Evolutionary conservation across 2,329 filamentous ascomycete species (phyloP), one percentile per base, ranked within the genome.

Genomic region (Pestalotiopsis sp.): DNA sequence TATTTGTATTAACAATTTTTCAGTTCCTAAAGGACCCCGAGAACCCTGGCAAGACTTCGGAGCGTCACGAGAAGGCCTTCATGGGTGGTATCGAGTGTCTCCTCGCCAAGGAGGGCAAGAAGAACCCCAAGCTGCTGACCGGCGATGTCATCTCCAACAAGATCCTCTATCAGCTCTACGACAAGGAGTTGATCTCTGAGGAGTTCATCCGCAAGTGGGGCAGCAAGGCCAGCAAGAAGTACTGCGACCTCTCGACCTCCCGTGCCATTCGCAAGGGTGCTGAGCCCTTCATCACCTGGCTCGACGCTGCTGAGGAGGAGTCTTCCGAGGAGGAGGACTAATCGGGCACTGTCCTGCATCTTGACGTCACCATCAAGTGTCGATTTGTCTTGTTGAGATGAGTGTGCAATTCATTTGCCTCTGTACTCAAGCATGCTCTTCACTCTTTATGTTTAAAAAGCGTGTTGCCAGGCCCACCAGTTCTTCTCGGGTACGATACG

Each of bases 241-340:
- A 98, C 80, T 93, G 97, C 75, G 95, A 98, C 80, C 83, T 97
- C 70, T 80, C 91, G 70, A 95, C 91, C 70, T 97, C 94, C 84
- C 95, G 94, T 87, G 97, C 97, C 88, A 94, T 98, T 72, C 94
- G 95, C 84, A 95, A 97, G 87, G 92, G 93, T 73, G 94, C 96
- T 66, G 93, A 97, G 85, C 91, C 93, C 72, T 99, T 99, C 89
- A 87, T 98, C 78, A 92, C 91, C 76, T 98, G 95, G 95, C 93
- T 98, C 69, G 90, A 93, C 75, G 93, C 92, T 82, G 95, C 95
- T 66, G 92, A 95, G 80, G 90, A 92, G 72, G 91, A 93, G 72
- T 90, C 91, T 11, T 85, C 84, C 7, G 90, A 91, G 25, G 90
- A 91, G 20, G 88, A 90, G 74, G 27, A 66, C 12, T 45, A 45